phyloP scores from a whole-genome alignment of 2,329 filamentous ascomycete genomes.

The Cryphonectria carpinicola region DNA sequence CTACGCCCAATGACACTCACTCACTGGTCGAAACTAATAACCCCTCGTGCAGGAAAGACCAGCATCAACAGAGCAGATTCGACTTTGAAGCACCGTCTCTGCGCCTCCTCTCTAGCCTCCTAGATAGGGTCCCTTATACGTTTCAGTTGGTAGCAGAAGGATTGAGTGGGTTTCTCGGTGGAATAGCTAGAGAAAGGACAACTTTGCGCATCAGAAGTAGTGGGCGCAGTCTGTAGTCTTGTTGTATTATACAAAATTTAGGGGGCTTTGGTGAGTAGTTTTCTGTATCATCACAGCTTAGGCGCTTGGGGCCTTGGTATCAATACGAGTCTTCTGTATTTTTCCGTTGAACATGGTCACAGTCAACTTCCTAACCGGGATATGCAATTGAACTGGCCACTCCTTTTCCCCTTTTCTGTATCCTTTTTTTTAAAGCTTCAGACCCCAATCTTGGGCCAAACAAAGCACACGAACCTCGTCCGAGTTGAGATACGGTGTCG shows the following conservation, averaged over 20 bases:
- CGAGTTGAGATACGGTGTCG: not conserved
- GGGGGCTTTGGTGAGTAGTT: conserved; percentile 1
- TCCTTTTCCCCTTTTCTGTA: not conserved
- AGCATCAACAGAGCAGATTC: not conserved
- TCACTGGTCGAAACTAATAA: not conserved
- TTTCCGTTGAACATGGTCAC: not conserved
- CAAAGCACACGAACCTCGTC: not conserved
- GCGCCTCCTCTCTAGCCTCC: not conserved
- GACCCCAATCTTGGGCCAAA: not conserved
- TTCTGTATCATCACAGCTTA: not conserved
- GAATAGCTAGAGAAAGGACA: not conserved
- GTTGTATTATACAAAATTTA: not conserved
- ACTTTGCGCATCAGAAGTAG: not conserved
- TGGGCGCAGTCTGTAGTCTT: not conserved
- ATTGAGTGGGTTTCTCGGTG: not conserved
- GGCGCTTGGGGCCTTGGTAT: not conserved
- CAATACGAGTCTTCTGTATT: not conserved
- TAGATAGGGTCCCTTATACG: not conserved
- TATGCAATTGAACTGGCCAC: not conserved
- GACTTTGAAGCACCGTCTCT: not conserved
- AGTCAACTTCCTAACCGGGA: not conserved
- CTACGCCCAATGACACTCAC: not conserved
- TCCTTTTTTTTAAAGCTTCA: not conserved
- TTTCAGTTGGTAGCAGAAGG: not conserved
- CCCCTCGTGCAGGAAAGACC: not conserved